phyloP scores from a whole-genome alignment of 192 early-diverging fungal species.

The Entophlyctis luteolus region DNA sequence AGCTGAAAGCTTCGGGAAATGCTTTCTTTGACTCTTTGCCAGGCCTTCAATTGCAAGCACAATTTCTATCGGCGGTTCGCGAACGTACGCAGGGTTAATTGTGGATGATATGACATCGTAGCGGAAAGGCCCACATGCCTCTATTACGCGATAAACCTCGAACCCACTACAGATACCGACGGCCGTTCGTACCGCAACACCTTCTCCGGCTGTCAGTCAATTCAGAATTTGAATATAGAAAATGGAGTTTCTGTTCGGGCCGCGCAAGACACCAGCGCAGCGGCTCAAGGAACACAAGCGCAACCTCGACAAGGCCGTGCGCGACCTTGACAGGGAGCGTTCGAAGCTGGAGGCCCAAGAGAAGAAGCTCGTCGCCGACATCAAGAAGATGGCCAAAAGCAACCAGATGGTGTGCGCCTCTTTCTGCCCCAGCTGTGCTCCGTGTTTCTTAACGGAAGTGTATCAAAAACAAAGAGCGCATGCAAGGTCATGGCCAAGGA shows the following conservation, averaged over 20 bases:
- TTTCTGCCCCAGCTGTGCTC: neutral
- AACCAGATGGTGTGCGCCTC: conserved; percentile 76
- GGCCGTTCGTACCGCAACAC: too few species aligned
- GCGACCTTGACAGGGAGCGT: conserved; percentile 87
- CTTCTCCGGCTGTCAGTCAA: too few species aligned
- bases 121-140: too few species aligned
- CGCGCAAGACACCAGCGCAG: conserved; percentile 79
- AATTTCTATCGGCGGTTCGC: neutral
- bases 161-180: neutral
- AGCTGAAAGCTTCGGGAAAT: too few species aligned
- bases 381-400: conserved; percentile 85
- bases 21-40: too few species aligned
- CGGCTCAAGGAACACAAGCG: conserved; percentile 89
- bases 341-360: conserved; percentile 87
- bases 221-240: too few species aligned
- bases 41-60: neutral
- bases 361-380: conserved; percentile 91
- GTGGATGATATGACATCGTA: neutral
- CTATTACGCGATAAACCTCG: neutral
- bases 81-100: neutral
- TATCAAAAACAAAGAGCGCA: too few species aligned
- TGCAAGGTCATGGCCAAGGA: conserved; percentile 96
- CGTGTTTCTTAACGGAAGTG: too few species aligned
- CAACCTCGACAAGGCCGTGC: conserved; percentile 77
- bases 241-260: conserved; percentile 50